phyloP scores from a whole-genome alignment of 257 asterid genomes.

The Paulownia fortunei region DNA sequence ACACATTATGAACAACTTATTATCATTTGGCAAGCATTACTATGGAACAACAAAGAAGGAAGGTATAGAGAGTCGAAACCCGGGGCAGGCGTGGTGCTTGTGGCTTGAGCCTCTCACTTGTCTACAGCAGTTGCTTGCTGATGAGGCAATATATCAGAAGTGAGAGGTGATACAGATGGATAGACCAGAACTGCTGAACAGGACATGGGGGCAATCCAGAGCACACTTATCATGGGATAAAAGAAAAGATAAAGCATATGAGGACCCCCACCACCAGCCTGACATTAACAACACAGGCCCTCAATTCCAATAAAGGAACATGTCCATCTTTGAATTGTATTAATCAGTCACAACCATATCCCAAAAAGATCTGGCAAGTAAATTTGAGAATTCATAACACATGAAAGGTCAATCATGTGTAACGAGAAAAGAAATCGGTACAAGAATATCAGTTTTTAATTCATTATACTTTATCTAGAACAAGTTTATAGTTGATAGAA shows the following conservation, averaged over 20 bases:
- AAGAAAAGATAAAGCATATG: conserved; percentile 25
- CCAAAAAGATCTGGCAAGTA: conserved; percentile 24
- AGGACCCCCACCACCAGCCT: conserved; percentile 45
- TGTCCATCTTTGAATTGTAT: conserved; percentile 26
- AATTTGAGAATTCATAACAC: conserved; percentile 11
- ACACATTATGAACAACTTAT: no score
- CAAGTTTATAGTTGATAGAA: conserved; percentile 22
- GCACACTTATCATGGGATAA: conserved; percentile 34
- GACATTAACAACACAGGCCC: conserved; percentile 37
- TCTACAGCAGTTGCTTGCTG: no score
- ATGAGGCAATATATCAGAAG: neutral
- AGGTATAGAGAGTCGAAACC: no score
- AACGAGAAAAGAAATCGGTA: conserved; percentile 23
- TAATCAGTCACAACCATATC: conserved; percentile 42
- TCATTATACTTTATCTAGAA: conserved; percentile 4
- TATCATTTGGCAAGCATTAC: no score
- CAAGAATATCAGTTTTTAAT: neutral
- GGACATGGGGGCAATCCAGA: conserved; percentile 17
- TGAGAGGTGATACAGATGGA: conserved; percentile 12
- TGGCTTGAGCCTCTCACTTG: conserved; percentile 9
- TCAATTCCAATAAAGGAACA: conserved; percentile 33
- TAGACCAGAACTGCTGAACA: conserved; percentile 15
- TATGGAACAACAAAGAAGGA: no score
- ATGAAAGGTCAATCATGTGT: conserved; percentile 34
- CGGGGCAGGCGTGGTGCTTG: no score